A percentile compares a stretch with the other conserved stretches of the same genome.
These are phyloP conservation scores for Eurotiales sp. DNA, from an alignment of 2,329 filamentous ascomycete species.

Conservation along the genomic window DNA sequence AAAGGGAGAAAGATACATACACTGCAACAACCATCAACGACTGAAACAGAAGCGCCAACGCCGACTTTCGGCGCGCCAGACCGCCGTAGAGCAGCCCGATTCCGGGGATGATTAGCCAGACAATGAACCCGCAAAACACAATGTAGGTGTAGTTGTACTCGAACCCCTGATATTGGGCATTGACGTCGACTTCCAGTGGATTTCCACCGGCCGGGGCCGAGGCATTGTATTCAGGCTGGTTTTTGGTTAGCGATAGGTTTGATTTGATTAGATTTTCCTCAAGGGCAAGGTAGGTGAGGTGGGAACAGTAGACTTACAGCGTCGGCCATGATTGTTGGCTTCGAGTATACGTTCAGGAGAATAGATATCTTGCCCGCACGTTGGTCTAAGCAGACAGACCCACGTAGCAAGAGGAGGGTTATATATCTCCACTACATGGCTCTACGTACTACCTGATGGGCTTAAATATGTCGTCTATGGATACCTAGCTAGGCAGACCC, in stretches of 20 bases:
- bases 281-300: neutral
- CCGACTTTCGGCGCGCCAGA: constrained; percentile 59
- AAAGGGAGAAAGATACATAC: constrained; percentile 23
- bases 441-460: too few relatives aligned
- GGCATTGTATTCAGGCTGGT: constrained; percentile 32
- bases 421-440: too few relatives aligned
- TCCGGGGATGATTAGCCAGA: constrained; percentile 65
- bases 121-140: constrained; percentile 55
- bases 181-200: constrained; percentile 51
- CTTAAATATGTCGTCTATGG: too few relatives aligned
- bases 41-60: constrained; percentile 61
- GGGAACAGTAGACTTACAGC: constrained; percentile 1
- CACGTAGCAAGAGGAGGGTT: too few relatives aligned
- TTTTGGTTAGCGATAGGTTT: constrained; percentile 7
- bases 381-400: too few relatives aligned
- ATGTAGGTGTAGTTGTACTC: constrained; percentile 62
- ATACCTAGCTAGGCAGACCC: too few relatives aligned
- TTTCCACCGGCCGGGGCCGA: constrained; percentile 53
- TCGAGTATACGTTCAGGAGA: too few relatives aligned
- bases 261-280: neutral
- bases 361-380: too few relatives aligned
- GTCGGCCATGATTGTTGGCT: neutral
- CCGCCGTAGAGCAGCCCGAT: constrained; percentile 64
- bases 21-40: constrained; percentile 57
- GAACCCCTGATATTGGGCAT: constrained; percentile 55